phyloP scores from a whole-genome alignment of 805 yeast species.

The Clavispora santaluciae region DNA sequence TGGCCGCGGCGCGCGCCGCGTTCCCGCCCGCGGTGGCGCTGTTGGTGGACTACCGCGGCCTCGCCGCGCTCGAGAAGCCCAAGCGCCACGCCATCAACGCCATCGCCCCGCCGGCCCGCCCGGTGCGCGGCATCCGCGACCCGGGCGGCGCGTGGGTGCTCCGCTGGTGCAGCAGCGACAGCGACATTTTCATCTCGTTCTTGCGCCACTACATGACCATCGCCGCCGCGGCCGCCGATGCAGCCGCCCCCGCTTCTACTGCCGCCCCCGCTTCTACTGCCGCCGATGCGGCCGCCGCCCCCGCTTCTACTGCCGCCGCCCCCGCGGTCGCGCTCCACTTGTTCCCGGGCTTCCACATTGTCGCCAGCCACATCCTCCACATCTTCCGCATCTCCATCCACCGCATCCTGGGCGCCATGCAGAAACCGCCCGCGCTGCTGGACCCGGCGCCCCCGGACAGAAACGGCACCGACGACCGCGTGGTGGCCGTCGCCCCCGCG shows the following conservation, averaged over 20 bases:
- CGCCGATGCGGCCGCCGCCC: slow-evolving; percentile 9
- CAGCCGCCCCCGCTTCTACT: too few species aligned
- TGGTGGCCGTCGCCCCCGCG: slow-evolving; percentile 2
- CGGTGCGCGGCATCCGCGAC: slow-evolving; percentile 47
- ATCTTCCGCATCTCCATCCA: slow-evolving; percentile 30
- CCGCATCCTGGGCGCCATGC: slow-evolving; percentile 9
- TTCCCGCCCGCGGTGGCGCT: slow-evolving; percentile 30
- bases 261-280: too few species aligned
- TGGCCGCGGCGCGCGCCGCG: slow-evolving; percentile 3
- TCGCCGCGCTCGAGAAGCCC: slow-evolving; percentile 24
- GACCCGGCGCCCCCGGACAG: neutral
- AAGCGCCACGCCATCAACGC: slow-evolving; percentile 30
- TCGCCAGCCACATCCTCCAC: slow-evolving; percentile 45
- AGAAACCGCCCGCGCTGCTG: neutral
- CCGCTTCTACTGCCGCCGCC: slow-evolving; percentile 13
- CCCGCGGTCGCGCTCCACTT: slow-evolving; percentile 4
- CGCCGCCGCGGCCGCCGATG: slow-evolving; percentile 6
- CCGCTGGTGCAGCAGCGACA: slow-evolving; percentile 54
- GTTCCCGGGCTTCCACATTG: slow-evolving; percentile 40
- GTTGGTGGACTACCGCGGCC: slow-evolving; percentile 29
- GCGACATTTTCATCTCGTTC: slow-evolving; percentile 57
- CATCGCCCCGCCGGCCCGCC: slow-evolving; percentile 37
- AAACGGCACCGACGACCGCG: neutral
- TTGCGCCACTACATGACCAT: slow-evolving; percentile 51
- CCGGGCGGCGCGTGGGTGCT: slow-evolving; percentile 61